These are phyloP conservation scores for Monosporascus sp. DNA, from an alignment of 2,329 filamentous ascomycete species.

Conservation along the genomic window DNA sequence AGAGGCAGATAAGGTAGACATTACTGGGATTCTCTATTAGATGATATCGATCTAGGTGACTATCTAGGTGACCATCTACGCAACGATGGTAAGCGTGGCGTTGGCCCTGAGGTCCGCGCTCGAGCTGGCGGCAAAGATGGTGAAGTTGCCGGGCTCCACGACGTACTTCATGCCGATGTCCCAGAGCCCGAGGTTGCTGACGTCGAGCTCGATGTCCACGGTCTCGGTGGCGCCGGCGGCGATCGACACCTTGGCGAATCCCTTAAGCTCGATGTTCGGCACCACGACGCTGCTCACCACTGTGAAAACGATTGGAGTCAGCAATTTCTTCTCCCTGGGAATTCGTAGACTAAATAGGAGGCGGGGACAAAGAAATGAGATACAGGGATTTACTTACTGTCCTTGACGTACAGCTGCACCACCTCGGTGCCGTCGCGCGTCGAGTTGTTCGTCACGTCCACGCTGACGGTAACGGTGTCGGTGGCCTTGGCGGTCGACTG, in stretches of 20 bases:
- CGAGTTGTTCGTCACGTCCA: slow-evolving; percentile 58
- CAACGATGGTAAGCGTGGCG: slow-evolving; percentile 49
- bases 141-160: slow-evolving; percentile 67
- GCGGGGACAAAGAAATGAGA: no score
- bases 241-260: slow-evolving; percentile 62
- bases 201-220: slow-evolving; percentile 42
- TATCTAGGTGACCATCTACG: no score
- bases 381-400: slow-evolving; percentile 23
- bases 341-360: no score
- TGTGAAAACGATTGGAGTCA: no score
- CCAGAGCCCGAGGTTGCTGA: slow-evolving; percentile 51
- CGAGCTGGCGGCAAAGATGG: slow-evolving; percentile 55
- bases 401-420: slow-evolving; percentile 63
- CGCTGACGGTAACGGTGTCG: slow-evolving; percentile 53
- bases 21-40: not conserved
- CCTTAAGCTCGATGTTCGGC: slow-evolving; percentile 60
- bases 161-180: slow-evolving; percentile 62
- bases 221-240: slow-evolving; percentile 54
- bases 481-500: slow-evolving; percentile 38
- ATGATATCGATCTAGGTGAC: not conserved
- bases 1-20: not conserved
- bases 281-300: slow-evolving; percentile 57
- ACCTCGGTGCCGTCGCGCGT: slow-evolving; percentile 59
- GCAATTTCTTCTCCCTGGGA: no score
- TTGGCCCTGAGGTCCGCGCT: slow-evolving; percentile 53